phyloP scores from a whole-genome alignment of 306 rosid genomes.

The Ochetophila trinervis region DNA sequence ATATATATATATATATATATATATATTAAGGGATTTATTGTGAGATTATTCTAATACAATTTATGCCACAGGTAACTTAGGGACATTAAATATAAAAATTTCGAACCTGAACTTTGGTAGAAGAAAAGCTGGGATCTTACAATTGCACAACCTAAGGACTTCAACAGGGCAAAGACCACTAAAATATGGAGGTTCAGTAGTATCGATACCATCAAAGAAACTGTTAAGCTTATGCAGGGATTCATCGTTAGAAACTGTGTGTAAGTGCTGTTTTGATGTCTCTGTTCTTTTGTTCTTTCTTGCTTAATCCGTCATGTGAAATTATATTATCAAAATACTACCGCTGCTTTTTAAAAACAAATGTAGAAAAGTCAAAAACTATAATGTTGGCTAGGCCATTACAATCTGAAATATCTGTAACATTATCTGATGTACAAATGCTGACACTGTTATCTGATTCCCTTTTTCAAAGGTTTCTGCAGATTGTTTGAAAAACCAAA shows the following conservation, averaged over 20 bases:
- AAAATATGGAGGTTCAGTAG: constrained; percentile 39
- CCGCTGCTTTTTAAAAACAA: neutral
- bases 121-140: constrained; percentile 35
- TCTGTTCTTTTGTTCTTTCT: constrained; percentile 2
- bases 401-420: too few species aligned
- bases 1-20: constrained; percentile 1
- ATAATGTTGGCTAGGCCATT: too few species aligned
- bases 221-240: constrained; percentile 19
- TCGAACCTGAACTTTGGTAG: constrained; percentile 39
- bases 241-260: constrained; percentile 32
- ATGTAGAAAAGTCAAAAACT: too few species aligned
- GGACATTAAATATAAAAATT: constrained; percentile 42
- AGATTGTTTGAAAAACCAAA: too few species aligned
- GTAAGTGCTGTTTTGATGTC: constrained; percentile 39
- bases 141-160: constrained; percentile 42
- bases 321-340: neutral
- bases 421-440: too few species aligned
- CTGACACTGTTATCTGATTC: too few species aligned
- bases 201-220: constrained; percentile 34
- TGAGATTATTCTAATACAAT: constrained; percentile 6
- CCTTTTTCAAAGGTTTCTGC: too few species aligned
- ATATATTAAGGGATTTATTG: constrained; percentile 9
- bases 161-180: constrained; percentile 47
- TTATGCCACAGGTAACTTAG: constrained; percentile 59
- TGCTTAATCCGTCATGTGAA: constrained; percentile 1